Base-by-base conservation (phyloP, 768 basidiomycete genomes). In the Holtermannia corniformis region DNA sequence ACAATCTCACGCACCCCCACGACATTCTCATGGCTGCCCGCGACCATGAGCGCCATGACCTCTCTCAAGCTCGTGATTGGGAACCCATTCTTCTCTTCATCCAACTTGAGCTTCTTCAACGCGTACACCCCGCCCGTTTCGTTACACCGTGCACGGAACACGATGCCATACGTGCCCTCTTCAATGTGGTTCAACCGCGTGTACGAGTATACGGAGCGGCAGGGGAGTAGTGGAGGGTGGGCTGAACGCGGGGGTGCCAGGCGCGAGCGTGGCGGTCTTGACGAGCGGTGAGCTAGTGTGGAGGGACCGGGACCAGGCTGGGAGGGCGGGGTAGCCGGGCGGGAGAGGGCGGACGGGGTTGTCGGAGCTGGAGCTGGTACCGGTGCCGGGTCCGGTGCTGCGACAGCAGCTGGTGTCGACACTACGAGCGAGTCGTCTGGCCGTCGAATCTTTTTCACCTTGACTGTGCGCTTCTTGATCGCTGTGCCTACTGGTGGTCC, bases 61-160 rank as follows among this genome's bases (percentile, higher is more conserved):
- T 99, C 95, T 55, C 95, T 80, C 62, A 99, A 74, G 14, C 89
- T 89, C 1, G 95, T 99, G 57, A 97, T 97, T 1, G 95, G 95
- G 70, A 97, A 99, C 0, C 95, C 95, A 59, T 95, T 85, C 73
- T 95, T 97, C 76, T 97, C 95, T 72, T 97, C 90, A 57, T 97
- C 93, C 52, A 99, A 81, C 74, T 99, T 99, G 52, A 99, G 78
- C 72, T 92, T 97, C 76, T 99, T 99, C 64, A 99, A 72, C 13
- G 95, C 95, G 23, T 97, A 95, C 21, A 97, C 87, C 58, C 91
- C 91, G 4, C 90, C 89, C 0, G 91, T 90, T 67, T 88, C 80
- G 70, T 88, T 93, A 75, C 96, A 93, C 61, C 82, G 78, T 20
- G 95, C 95, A n/a, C 95, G 83, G 58, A 89, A 97, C 14, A 99